Conservation (phyloP, 139 green algal genomes). For the Pedinophyceae sp. region DNA sequence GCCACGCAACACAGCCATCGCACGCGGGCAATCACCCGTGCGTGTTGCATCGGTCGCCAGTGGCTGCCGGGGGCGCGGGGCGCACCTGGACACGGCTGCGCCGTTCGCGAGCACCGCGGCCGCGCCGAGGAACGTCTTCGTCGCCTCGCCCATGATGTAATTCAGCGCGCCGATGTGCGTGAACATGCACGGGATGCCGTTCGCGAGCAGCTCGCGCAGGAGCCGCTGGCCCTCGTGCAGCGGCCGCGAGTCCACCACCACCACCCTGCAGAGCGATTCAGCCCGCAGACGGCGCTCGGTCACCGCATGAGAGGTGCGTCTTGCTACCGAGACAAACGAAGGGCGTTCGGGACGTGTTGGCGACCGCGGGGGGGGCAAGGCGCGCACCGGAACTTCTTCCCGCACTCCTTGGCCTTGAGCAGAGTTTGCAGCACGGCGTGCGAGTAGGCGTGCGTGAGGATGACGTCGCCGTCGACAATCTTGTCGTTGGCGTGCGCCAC, state of each 20-base stretch:
- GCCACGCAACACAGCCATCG: too few species aligned
- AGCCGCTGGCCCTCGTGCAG: slow-evolving; percentile 56
- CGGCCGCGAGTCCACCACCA: slow-evolving; percentile 72
- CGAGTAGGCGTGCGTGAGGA: slow-evolving; percentile 74
- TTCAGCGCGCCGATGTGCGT: slow-evolving; percentile 46
- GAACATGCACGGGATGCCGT: slow-evolving; percentile 64
- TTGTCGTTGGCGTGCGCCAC: slow-evolving; percentile 47
- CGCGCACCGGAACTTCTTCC: slow-evolving; percentile 11
- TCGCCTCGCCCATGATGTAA: slow-evolving; percentile 54
- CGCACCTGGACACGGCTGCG: too few species aligned
- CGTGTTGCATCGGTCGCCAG: too few species aligned
- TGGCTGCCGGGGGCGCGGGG: too few species aligned
- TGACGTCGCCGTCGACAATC: slow-evolving; percentile 71
- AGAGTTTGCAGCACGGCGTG: slow-evolving; percentile 42
- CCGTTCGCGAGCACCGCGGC: slow-evolving; percentile 82
- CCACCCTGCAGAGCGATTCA: slow-evolving; percentile 56
- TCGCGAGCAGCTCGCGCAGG: slow-evolving; percentile 31
- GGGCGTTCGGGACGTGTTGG: too few species aligned
- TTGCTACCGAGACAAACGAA: too few species aligned
- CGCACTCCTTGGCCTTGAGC: slow-evolving; percentile 25
- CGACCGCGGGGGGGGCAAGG: too few species aligned
- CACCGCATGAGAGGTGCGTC: too few species aligned
- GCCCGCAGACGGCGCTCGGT: too few species aligned
- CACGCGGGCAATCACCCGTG: too few species aligned
- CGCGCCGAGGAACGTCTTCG: slow-evolving; percentile 72